phyloP scores from a whole-genome alignment of 805 yeast genomes.

The Wickerhamomyces queroliae region DNA sequence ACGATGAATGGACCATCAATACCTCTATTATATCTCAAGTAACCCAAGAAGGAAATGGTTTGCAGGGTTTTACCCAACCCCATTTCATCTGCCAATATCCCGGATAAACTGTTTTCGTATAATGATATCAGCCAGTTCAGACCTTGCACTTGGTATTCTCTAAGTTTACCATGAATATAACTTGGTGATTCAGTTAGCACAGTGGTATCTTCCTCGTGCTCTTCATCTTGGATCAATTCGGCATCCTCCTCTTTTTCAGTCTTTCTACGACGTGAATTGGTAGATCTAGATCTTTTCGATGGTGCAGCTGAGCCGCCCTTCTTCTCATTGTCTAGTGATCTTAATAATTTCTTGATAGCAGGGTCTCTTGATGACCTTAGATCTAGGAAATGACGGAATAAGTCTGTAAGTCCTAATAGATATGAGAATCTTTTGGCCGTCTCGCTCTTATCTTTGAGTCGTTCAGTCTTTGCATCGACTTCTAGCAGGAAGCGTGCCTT shows the following conservation, averaged over 20 bases:
- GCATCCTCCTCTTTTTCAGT: constrained; percentile 96
- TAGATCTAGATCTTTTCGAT: constrained; percentile 21
- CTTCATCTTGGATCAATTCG: constrained; percentile 81
- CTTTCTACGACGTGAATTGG: constrained; percentile 59
- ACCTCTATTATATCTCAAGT: constrained; percentile 68
- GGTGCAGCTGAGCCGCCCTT: constrained; percentile 24
- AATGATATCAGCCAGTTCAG: constrained; percentile 89
- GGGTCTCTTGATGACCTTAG: constrained; percentile 76
- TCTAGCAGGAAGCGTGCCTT: constrained; percentile 42
- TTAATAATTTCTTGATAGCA: constrained; percentile 53
- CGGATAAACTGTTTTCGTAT: constrained; percentile 83
- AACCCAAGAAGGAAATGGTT: constrained; percentile 88
- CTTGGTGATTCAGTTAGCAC: constrained; percentile 85
- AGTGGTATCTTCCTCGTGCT: constrained; percentile 53
- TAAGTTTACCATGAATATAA: constrained; percentile 66
- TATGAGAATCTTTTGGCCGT: constrained; percentile 77
- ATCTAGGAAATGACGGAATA: constrained; percentile 85
- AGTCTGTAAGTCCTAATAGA: constrained; percentile 73
- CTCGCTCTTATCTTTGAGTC: constrained; percentile 52
- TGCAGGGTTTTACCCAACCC: constrained; percentile 96
- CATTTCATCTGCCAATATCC: constrained; percentile 97
- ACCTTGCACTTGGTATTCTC: constrained; percentile 94
- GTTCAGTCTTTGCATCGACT: constrained; percentile 53
- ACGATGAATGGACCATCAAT: constrained; percentile 88
- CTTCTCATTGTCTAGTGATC: constrained; percentile 46